These are phyloP conservation scores for Candida ulmi DNA, from an alignment of 805 yeast species.

Conservation along the genomic window DNA sequence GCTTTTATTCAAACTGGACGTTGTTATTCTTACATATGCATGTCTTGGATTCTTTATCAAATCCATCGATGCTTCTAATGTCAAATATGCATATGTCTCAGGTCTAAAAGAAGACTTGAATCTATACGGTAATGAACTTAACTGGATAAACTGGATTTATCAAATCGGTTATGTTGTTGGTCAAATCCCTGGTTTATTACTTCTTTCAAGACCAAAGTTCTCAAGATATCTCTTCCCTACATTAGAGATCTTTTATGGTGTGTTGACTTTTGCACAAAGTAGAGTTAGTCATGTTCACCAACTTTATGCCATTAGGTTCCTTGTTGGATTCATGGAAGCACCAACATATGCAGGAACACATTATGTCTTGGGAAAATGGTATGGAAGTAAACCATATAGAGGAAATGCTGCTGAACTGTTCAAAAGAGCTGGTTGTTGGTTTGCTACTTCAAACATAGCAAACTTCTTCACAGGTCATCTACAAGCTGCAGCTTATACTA, in stretches of 20 bases:
- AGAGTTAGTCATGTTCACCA: conserved; percentile 2
- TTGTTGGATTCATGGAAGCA: conserved; percentile 37
- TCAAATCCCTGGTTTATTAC: conserved; percentile 3
- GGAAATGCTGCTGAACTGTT: conserved; percentile 35
- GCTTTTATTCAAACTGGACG: conserved; percentile 5
- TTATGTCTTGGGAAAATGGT: conserved; percentile 43
- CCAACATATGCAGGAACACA: conserved; percentile 43
- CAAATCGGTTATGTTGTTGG: conserved; percentile 6
- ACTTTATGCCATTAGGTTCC: conserved; percentile 52
- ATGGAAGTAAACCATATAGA: conserved; percentile 11
- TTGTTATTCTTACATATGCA: conserved; percentile 7
- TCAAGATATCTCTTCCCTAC: conserved; percentile 28
- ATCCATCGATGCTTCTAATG: conserved; percentile 51
- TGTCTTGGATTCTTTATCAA: conserved; percentile 30
- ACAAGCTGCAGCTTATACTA: conserved; percentile 4
- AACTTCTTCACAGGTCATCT: conserved; percentile 31
- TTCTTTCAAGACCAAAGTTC: conserved; percentile 39
- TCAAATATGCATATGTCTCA: conserved; percentile 55
- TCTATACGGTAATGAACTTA: conserved; percentile 56
- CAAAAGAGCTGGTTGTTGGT: conserved; percentile 1
- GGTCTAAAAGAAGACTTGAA: conserved; percentile 51
- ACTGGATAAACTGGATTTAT: conserved; percentile 3
- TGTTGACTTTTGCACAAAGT: conserved; percentile 5
- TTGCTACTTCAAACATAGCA: conserved; percentile 13
- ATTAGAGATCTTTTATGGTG: conserved; percentile 40